Evolutionary conservation across 2,329 filamentous ascomycete species (phyloP).

Genomic region (Monilinia vaccinii-corymbosi): DNA sequence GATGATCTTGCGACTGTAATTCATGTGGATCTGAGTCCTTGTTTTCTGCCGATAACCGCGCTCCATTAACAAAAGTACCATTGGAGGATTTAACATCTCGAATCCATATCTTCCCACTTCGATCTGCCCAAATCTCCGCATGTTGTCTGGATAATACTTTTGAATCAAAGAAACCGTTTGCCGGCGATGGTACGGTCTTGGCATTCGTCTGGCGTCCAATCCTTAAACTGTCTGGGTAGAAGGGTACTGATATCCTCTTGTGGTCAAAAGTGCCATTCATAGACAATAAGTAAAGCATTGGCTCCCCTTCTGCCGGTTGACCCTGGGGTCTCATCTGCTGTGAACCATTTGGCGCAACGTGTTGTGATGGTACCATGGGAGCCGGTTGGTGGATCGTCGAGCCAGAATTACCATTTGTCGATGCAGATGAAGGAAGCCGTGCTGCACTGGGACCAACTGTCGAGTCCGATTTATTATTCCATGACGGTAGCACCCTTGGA

Average conservation of each 20-base stretch:
- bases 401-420: slow-evolving; percentile 49
- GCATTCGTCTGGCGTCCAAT: slow-evolving; percentile 96
- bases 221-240: slow-evolving; percentile 83
- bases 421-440: slow-evolving; percentile 52
- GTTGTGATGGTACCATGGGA: slow-evolving; percentile 58
- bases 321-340: slow-evolving; percentile 38
- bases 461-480: slow-evolving; percentile 55
- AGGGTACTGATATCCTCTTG: slow-evolving; percentile 91
- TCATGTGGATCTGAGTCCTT: slow-evolving; percentile 94
- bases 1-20: slow-evolving; percentile 78
- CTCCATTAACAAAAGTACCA: slow-evolving; percentile 93
- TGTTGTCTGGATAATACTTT: slow-evolving; percentile 95
- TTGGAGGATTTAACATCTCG: slow-evolving; percentile 98
- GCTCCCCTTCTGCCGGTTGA: slow-evolving; percentile 46
- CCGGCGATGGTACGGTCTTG: slow-evolving; percentile 82
- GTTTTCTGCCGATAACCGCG: slow-evolving; percentile 84
- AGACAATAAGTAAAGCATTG: slow-evolving; percentile 77
- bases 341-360: slow-evolving; percentile 49
- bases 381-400: slow-evolving; percentile 50
- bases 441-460: slow-evolving; percentile 50
- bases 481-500: slow-evolving; percentile 47
- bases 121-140: slow-evolving; percentile 87
- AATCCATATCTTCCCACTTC: slow-evolving; percentile 84
- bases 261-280: slow-evolving; percentile 95
- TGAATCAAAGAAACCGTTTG: slow-evolving; percentile 95